Percentiles rank a stretch among this genome's conserved stretches.
phyloP scores from a whole-genome alignment of 352 stramenopile species.

The Phytophthora cajani region DNA sequence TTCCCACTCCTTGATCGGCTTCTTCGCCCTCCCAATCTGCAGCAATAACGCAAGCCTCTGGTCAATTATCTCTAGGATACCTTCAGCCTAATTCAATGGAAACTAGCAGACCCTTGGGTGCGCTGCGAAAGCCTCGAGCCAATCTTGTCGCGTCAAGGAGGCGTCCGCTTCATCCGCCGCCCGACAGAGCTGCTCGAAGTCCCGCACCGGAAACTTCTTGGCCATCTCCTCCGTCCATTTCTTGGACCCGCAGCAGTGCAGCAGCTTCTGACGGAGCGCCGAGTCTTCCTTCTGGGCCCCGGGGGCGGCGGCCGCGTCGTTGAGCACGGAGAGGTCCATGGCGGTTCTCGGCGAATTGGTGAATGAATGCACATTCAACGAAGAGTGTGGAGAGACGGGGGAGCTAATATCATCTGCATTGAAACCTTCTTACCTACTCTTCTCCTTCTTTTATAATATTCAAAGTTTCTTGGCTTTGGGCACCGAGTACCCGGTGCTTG shows the following conservation, averaged over 20 bases:
- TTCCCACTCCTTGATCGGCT: conserved; percentile 75
- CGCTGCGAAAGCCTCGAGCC: conserved; percentile 74
- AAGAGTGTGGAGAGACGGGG: background rate
- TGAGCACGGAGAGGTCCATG: conserved; percentile 49
- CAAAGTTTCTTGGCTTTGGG: conserved; percentile 27
- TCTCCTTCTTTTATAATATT: background rate
- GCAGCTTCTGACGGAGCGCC: conserved; percentile 45
- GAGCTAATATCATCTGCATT: background rate
- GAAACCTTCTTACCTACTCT: too few relatives aligned
- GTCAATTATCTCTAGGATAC: background rate
- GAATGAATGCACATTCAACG: conserved; percentile 14
- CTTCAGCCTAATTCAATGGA: background rate
- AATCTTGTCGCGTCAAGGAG: conserved; percentile 54
- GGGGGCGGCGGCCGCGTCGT: conserved; percentile 41
- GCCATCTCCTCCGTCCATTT: conserved; percentile 56
- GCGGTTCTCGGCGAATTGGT: conserved; percentile 2
- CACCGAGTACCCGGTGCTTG: conserved; percentile 20
- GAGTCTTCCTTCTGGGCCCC: conserved; percentile 26
- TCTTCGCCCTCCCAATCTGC: conserved; percentile 74
- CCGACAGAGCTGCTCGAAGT: conserved; percentile 50
- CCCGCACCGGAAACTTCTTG: conserved; percentile 44
- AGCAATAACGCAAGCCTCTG: background rate
- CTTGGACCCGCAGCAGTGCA: conserved; percentile 71
- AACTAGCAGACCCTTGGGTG: conserved; percentile 57
- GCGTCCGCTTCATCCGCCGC: conserved; percentile 51